Base-by-base conservation (phyloP, 108 stramenopile species). In the Phaeodactylum tricornutum region DNA sequence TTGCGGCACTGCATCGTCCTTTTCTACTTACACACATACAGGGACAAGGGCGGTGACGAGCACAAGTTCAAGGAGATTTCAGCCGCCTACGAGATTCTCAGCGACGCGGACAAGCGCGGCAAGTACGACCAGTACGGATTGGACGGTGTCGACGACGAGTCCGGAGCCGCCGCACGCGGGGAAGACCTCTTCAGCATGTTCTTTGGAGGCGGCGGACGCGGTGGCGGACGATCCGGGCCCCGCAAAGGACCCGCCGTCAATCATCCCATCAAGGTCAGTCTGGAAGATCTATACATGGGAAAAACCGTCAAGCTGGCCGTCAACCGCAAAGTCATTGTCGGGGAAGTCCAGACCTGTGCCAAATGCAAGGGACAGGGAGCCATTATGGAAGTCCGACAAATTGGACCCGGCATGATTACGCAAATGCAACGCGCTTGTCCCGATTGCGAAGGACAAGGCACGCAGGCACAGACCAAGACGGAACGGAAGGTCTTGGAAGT, bases 131-230 rank as follows among this genome's bases (percentile, higher is more conserved):
- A 92, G 62, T 95, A 90, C 51, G 94, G 94, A 32, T 59, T 92
- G 34, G 90, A 95, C 43, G 94, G 94, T 11, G 84, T 95, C 15
- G 76, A 75, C 15, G 78, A 73, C 20, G 92, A 77, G 14, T 77
- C 68, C 33, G 74, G 68, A n/a, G 58, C 69, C 2, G 70, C 66
- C 15, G 45, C 57, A 20, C 76, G 73, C 32, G 85, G 81, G 2
- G 95, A 94, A 49, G 96, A 98, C 55, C 67, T 96, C 50, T 99
- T 99, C 66, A 69, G 72, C 71, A 90, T 94, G 90, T 96, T 99
- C 69, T 97, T 96, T 49, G 97, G 93, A 21, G 84, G 84, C 16
- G 84, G 78, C 19, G 64, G 74, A 12, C 63, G 84, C 7, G 72
- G 77, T 23, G 57, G 64, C 17, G 29, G 72, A 46, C 60, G 53